A percentile compares a stretch with the other conserved stretches of the same genome.
Evolutionary conservation across 2,329 filamentous ascomycete genomes (phyloP).

Genomic region (Falciphora oryzae): DNA sequence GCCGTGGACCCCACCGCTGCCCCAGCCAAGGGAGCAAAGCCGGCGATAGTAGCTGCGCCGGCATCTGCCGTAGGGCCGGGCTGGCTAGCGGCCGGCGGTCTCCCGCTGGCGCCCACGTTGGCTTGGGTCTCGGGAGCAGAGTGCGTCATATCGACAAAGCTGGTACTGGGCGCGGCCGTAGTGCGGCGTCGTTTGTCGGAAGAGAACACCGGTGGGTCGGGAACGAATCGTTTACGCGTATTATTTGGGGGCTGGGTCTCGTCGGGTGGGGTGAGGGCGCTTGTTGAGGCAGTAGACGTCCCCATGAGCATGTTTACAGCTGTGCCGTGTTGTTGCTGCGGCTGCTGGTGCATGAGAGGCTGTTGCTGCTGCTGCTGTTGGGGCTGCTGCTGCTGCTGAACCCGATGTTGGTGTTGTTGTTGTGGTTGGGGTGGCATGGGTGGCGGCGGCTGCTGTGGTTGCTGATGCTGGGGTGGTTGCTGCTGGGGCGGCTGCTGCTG

Average conservation of each 20-base stretch:
- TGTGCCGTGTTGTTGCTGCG: neutral
- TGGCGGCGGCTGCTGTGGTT: slow-evolving; percentile 9
- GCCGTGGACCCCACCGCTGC: slow-evolving; percentile 15
- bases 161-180: slow-evolving; percentile 14
- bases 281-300: slow-evolving; percentile 33
- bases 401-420: slow-evolving; percentile 15
- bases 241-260: slow-evolving; percentile 36
- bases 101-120: slow-evolving; percentile 8
- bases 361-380: slow-evolving; percentile 16
- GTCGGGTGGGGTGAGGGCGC: slow-evolving; percentile 50
- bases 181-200: slow-evolving; percentile 31
- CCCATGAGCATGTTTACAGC: slow-evolving; percentile 16
- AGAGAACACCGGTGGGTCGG: slow-evolving; percentile 11
- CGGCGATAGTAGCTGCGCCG: slow-evolving; percentile 4
- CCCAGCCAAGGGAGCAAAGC: neutral
- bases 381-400: slow-evolving; percentile 15
- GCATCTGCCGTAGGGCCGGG: neutral
- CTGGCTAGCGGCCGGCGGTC: neutral
- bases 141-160: slow-evolving; percentile 16
- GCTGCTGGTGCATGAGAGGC: slow-evolving; percentile 17
- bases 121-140: slow-evolving; percentile 12
- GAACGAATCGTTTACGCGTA: slow-evolving; percentile 36
- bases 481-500: slow-evolving; percentile 15
- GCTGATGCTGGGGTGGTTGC: slow-evolving; percentile 16
- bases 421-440: slow-evolving; percentile 2